These are phyloP conservation scores for Coffea humblotiana DNA, from an alignment of 305 asterid species.

Conservation along the genomic window DNA sequence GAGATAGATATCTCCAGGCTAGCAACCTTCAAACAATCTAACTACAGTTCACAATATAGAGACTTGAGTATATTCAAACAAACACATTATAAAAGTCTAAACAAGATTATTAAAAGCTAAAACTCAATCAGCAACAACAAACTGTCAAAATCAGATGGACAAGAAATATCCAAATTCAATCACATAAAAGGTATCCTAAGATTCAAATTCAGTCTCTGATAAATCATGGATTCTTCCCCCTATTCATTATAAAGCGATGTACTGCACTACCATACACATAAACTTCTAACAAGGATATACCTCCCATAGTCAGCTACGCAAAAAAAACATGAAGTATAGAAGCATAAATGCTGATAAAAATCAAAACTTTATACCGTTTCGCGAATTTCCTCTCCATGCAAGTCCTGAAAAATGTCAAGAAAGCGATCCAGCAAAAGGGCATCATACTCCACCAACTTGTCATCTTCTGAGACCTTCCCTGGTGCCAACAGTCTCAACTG, in stretches of 20 bases:
- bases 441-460: slow-evolving; percentile 56
- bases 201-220: not conserved
- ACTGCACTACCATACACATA: not conserved
- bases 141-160: not conserved
- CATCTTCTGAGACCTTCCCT: slow-evolving; percentile 53
- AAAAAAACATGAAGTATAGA: not conserved
- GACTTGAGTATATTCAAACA: not conserved
- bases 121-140: not conserved
- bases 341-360: slow-evolving; percentile 6
- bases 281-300: not conserved
- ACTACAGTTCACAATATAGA: not conserved
- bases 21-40: not conserved
- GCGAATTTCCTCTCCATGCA: slow-evolving; percentile 52
- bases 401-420: slow-evolving; percentile 55
- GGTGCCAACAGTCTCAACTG: slow-evolving; percentile 53
- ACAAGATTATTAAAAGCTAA: not conserved
- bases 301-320: not conserved
- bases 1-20: not conserved
- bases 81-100: not conserved
- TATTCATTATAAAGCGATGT: not conserved
- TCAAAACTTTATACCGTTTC: slow-evolving; percentile 41
- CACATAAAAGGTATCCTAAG: not conserved
- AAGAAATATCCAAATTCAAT: not conserved
- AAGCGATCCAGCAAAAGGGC: slow-evolving; percentile 53
- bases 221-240: not conserved